These are phyloP conservation scores for Solanum neorickii DNA, from an alignment of 257 asterid species.

Conservation along the genomic window DNA sequence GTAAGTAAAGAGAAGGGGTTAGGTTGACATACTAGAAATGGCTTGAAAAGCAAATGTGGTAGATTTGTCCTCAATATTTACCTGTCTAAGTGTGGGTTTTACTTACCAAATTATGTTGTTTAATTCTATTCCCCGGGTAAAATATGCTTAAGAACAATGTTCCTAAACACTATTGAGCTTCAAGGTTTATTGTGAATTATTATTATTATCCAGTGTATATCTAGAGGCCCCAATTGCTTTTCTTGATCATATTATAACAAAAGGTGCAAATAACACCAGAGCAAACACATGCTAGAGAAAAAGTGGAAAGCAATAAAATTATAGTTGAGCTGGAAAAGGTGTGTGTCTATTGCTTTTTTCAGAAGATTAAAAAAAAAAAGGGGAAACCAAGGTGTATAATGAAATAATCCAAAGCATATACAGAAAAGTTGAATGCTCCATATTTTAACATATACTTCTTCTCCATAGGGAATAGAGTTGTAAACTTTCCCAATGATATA, in stretches of 20 bases:
- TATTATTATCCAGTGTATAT: neutral
- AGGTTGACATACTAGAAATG: neutral
- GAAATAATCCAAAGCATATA: neutral
- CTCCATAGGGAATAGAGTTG: slow-evolving; percentile 13
- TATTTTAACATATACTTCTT: slow-evolving; percentile 9
- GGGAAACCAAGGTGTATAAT: neutral
- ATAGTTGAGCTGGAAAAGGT: neutral
- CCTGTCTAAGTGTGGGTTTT: neutral
- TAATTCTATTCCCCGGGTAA: neutral
- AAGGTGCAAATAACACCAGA: neutral
- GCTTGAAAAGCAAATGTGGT: neutral
- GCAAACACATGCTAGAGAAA: neutral
- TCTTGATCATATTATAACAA: slow-evolving; percentile 16
- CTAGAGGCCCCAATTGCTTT: neutral
- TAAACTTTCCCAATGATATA: neutral
- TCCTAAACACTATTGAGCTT: neutral
- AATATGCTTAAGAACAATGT: neutral
- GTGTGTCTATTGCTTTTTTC: neutral
- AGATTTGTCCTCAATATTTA: neutral
- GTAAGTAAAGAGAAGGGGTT: neutral
- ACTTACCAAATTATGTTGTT: neutral
- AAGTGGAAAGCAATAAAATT: neutral
- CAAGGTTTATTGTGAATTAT: neutral
- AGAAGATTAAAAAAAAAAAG: neutral
- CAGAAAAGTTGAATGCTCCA: slow-evolving; percentile 2